Percentiles rank a stretch among this genome's conserved stretches.
phyloP scores from a whole-genome alignment of 2,329 filamentous ascomycete species.

The Penicillium griseofulvum region DNA sequence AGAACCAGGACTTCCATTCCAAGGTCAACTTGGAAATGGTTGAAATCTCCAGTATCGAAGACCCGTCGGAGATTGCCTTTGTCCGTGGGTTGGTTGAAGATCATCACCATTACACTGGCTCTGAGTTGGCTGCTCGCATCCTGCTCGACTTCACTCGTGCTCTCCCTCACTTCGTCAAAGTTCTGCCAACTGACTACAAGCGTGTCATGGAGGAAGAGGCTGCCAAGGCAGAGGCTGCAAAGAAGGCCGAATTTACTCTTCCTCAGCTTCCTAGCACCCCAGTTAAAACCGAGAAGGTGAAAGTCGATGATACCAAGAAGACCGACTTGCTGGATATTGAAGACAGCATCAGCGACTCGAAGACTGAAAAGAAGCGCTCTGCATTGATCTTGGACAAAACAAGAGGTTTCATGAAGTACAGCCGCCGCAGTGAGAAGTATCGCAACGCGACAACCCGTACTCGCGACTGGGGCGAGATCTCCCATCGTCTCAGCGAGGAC shows the following conservation, averaged over 20 bases:
- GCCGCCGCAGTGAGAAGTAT: constrained; percentile 90
- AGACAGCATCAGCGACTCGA: constrained; percentile 80
- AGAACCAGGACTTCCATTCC: constrained; percentile 80
- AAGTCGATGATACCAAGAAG: constrained; percentile 64
- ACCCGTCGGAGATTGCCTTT: constrained; percentile 84
- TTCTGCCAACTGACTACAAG: constrained; percentile 94
- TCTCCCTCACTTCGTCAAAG: constrained; percentile 86
- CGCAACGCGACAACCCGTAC: constrained; percentile 77
- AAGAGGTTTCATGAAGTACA: constrained; percentile 95
- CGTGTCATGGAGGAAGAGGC: constrained; percentile 83
- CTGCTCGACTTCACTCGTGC: constrained; percentile 94
- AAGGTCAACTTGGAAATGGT: constrained; percentile 99
- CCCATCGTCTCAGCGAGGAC: constrained; percentile 81
- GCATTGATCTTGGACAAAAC: constrained; percentile 97
- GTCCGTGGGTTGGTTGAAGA: constrained; percentile 91
- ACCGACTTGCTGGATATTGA: constrained; percentile 79
- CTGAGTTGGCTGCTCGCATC: constrained; percentile 87
- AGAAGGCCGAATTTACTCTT: constrained; percentile 78
- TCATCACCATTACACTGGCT: constrained; percentile 96
- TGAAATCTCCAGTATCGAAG: constrained; percentile 78
- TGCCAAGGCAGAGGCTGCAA: constrained; percentile 78
- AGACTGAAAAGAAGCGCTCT: constrained; percentile 83
- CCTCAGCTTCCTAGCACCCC: constrained; percentile 66
- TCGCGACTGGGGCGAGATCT: constrained; percentile 92
- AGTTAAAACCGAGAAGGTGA: constrained; percentile 53